A percentile compares a stretch with the other conserved stretches of the same genome.
phyloP scores from a whole-genome alignment of 2,329 filamentous ascomycete genomes.

The Penicillium glabrum region DNA sequence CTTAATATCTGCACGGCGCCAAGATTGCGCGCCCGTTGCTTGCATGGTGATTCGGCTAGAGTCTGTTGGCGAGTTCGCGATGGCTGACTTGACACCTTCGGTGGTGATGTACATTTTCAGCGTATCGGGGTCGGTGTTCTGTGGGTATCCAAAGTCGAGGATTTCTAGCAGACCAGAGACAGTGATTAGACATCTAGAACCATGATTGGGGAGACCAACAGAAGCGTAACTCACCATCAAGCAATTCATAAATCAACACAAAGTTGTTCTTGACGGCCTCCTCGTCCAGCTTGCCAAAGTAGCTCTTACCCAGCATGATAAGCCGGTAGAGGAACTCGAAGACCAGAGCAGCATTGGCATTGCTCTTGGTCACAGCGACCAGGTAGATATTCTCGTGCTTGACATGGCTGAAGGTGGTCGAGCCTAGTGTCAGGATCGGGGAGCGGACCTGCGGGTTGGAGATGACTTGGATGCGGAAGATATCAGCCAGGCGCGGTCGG shows the following conservation, averaged over 20 bases:
- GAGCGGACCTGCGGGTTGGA: constrained; percentile 97
- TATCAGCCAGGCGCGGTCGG: constrained; percentile 92
- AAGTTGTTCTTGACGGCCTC: constrained; percentile 99
- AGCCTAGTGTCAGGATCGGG: constrained; percentile 93
- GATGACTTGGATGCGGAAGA: constrained; percentile 99
- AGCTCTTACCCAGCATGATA: constrained; percentile 85
- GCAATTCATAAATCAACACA: constrained; percentile 93
- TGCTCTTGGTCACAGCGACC: constrained; percentile 96
- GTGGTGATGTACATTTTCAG: constrained; percentile 99
- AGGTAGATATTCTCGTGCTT: constrained; percentile 99
- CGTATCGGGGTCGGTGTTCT: constrained; percentile 98
- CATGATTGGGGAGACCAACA: neutral
- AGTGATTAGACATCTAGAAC: neutral
- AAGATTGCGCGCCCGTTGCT: constrained; percentile 92
- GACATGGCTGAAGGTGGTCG: constrained; percentile 98
- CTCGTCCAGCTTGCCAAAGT: constrained; percentile 99
- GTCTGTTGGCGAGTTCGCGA: constrained; percentile 69
- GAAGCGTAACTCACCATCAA: constrained; percentile 67
- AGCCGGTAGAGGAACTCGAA: constrained; percentile 97
- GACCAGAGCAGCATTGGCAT: constrained; percentile 95
- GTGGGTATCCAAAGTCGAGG: constrained; percentile 97
- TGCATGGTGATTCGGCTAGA: constrained; percentile 99
- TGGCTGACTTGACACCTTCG: constrained; percentile 89
- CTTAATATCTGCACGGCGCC: constrained; percentile 95
- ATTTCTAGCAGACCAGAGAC: constrained; percentile 64